These are phyloP conservation scores for Trichoderma atrobrunneum DNA, from an alignment of 2,329 filamentous ascomycete species.

Conservation along the genomic window DNA sequence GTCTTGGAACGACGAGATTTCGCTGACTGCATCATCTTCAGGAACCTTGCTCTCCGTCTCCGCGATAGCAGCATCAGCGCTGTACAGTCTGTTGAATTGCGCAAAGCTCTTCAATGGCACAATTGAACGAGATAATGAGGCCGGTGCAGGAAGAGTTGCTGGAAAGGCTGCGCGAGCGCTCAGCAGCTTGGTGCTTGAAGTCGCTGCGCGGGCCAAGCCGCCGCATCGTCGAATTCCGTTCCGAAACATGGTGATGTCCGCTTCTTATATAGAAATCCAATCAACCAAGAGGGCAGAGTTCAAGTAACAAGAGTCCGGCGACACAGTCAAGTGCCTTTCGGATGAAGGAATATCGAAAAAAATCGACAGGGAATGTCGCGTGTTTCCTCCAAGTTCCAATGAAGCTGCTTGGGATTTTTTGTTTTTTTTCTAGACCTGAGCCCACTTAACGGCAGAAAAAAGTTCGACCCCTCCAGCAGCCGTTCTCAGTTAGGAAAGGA, in stretches of 20 bases:
- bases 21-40: constrained; percentile 20
- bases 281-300: too few species aligned
- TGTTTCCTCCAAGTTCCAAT: background rate
- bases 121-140: constrained; percentile 22
- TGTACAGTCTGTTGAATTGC: constrained; percentile 37
- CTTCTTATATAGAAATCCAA: background rate
- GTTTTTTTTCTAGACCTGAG: background rate
- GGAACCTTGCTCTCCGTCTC: constrained; percentile 25
- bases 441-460: constrained; percentile 7
- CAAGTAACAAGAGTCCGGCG: background rate
- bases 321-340: constrained; percentile 11
- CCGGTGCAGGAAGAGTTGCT: constrained; percentile 24
- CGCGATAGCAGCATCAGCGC: constrained; percentile 36
- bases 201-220: constrained; percentile 34
- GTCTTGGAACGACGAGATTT: constrained; percentile 44
- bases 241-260: constrained; percentile 32
- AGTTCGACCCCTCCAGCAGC: constrained; percentile 6
- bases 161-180: constrained; percentile 31
- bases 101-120: constrained; percentile 26
- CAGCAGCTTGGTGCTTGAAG: constrained; percentile 30
- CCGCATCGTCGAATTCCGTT: constrained; percentile 41
- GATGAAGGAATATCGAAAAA: background rate
- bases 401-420: background rate
- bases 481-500: background rate
- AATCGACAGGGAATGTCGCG: background rate